These are phyloP conservation scores for Acanthamoeba triangularis DNA, from an alignment of 208 protist genomes.

Conservation along the genomic window DNA sequence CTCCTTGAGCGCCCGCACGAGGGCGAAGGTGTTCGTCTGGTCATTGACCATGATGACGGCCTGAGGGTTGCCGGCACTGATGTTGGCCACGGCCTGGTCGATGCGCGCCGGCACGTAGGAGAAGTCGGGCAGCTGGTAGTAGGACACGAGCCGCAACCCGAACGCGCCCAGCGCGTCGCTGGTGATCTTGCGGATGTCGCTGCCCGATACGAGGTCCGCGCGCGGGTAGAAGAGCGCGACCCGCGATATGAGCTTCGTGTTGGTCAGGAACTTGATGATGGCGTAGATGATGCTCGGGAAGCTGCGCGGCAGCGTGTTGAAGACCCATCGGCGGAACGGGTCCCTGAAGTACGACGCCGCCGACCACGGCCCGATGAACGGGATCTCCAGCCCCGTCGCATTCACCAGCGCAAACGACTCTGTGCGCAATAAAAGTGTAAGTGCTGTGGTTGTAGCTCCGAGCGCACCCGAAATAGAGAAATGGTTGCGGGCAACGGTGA, in stretches of 20 bases:
- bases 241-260: background rate
- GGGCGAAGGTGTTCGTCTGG: background rate
- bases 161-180: background rate
- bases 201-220: background rate
- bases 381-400: background rate
- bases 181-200: slow-evolving; percentile 23
- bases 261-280: slow-evolving; percentile 17
- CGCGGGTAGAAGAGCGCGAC: background rate
- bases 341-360: background rate
- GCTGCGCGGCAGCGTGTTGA: slow-evolving; percentile 47
- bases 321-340: background rate
- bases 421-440: background rate
- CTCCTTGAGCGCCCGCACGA: background rate
- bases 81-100: background rate
- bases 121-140: background rate
- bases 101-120: background rate
- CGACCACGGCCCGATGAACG: slow-evolving; percentile 23
- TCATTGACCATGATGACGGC: background rate
- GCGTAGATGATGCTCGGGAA: background rate
- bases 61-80: slow-evolving; percentile 23
- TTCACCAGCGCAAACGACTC: background rate
- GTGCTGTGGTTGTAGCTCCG: background rate
- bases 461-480: no score
- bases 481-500: no score
- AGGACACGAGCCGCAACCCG: background rate